A percentile compares a stretch with the other conserved stretches of the same genome.
phyloP scores from a whole-genome alignment of 306 rosid genomes.

The Pyrus communis region DNA sequence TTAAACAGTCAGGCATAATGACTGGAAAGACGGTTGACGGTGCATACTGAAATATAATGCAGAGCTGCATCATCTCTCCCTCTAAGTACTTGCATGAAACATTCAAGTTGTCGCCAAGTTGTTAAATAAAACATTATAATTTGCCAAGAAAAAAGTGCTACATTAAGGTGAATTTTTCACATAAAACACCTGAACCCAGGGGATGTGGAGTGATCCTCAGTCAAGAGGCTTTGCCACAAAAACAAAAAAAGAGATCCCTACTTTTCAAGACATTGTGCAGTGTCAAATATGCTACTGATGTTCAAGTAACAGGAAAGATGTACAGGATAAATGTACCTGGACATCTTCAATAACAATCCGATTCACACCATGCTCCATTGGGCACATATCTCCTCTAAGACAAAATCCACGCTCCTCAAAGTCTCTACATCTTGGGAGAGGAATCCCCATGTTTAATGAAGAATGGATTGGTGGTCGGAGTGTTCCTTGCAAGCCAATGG shows the following conservation, averaged over 20 bases:
- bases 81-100: not conserved
- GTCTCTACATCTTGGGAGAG: conserved; percentile 93
- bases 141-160: not conserved
- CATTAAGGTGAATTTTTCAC: not conserved
- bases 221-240: not conserved
- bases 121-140: not conserved
- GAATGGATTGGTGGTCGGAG: conserved; percentile 80
- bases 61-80: not conserved
- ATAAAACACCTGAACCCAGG: not conserved
- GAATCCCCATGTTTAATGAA: conserved; percentile 66
- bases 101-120: not conserved
- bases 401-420: conserved; percentile 99
- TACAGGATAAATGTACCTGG: conserved; percentile 49
- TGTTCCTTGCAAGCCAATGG: conserved; percentile 79
- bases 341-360: conserved; percentile 98
- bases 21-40: not conserved
- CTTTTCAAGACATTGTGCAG: conserved; percentile 1
- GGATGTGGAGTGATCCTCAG: not conserved
- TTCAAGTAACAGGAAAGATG: conserved; percentile 6
- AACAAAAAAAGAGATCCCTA: not conserved
- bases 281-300: not conserved
- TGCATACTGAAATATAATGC: not conserved
- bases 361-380: conserved; percentile 96
- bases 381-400: conserved; percentile 99
- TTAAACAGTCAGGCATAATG: not conserved